These are phyloP conservation scores for Monosporozyma aerobia DNA, from an alignment of 805 yeast genomes.

Conservation along the genomic window DNA sequence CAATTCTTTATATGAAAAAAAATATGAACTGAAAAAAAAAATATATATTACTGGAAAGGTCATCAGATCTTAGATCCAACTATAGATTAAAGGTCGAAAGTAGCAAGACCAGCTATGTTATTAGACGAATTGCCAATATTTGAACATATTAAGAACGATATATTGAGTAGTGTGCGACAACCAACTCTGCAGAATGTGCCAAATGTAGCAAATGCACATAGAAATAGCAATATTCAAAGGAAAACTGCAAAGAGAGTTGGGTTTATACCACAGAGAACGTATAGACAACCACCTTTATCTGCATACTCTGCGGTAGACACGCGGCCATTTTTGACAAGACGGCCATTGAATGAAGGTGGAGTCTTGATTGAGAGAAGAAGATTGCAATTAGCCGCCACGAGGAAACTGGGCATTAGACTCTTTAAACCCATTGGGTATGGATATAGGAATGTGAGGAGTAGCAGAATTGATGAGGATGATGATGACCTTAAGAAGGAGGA, in stretches of 20 bases:
- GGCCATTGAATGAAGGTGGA: not conserved
- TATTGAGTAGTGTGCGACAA: conserved; percentile 6
- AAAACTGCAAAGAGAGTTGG: not conserved
- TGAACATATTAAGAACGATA: not conserved
- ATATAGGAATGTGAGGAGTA: not conserved
- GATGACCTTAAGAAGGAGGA: not conserved
- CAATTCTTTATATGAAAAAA: not conserved
- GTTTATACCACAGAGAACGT: not conserved
- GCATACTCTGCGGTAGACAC: conserved; percentile 20
- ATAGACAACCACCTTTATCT: conserved; percentile 10
- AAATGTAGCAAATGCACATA: not conserved
- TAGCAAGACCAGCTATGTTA: not conserved
- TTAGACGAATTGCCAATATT: conserved; percentile 3
- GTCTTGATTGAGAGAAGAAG: conserved; percentile 1
- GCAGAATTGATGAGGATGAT: too few species aligned
- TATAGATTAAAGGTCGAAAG: not conserved
- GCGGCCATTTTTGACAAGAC: conserved; percentile 9
- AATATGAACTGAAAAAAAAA: not conserved
- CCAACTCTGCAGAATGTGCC: not conserved
- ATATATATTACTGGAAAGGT: not conserved
- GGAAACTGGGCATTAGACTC: conserved; percentile 39
- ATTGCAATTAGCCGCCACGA: conserved; percentile 17
- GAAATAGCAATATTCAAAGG: not conserved
- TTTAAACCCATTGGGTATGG: conserved; percentile 50
- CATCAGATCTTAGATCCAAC: not conserved